Evolutionary conservation across 169 alveolate species (phyloP).

Genomic region (Eimeria sp.): DNA sequence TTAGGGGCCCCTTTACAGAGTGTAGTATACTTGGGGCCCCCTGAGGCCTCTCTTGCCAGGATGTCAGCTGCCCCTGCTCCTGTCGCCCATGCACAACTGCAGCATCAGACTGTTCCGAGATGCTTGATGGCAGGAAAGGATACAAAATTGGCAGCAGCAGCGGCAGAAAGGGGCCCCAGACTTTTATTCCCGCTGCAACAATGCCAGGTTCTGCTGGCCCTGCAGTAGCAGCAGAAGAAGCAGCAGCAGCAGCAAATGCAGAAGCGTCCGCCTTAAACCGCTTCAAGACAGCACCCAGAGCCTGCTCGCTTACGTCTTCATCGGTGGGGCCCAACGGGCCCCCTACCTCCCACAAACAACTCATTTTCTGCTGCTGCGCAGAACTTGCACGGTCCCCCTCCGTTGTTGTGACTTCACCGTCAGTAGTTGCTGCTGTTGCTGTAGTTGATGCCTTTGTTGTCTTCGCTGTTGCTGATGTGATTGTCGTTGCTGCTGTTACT

Average conservation of each 20-base stretch:
- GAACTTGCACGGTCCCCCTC: background rate
- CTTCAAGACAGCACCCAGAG: background rate
- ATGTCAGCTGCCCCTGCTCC: background rate
- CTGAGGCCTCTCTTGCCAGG: background rate
- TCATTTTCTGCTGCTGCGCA: constrained; percentile 1
- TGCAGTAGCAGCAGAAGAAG: background rate
- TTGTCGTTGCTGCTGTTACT: background rate
- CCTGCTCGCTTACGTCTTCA: background rate
- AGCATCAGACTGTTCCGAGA: background rate
- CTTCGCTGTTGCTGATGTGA: background rate
- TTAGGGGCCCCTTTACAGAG: background rate
- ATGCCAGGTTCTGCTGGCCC: background rate
- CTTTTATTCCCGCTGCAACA: background rate
- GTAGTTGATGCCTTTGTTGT: background rate
- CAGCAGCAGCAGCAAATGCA: constrained; percentile 20
- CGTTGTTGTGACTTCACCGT: background rate
- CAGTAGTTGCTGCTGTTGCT: constrained; percentile 16
- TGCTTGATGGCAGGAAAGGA: background rate
- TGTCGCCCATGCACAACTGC: background rate
- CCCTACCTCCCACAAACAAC: constrained; percentile 20
- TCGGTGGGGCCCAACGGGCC: background rate
- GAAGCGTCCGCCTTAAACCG: constrained; percentile 13
- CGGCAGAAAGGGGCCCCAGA: constrained; percentile 45
- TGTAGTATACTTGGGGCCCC: background rate
- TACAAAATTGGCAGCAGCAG: constrained; percentile 30